Evolutionary conservation across 192 early-diverging fungal species (phyloP).

Genomic region (Entomortierella lignicola): DNA sequence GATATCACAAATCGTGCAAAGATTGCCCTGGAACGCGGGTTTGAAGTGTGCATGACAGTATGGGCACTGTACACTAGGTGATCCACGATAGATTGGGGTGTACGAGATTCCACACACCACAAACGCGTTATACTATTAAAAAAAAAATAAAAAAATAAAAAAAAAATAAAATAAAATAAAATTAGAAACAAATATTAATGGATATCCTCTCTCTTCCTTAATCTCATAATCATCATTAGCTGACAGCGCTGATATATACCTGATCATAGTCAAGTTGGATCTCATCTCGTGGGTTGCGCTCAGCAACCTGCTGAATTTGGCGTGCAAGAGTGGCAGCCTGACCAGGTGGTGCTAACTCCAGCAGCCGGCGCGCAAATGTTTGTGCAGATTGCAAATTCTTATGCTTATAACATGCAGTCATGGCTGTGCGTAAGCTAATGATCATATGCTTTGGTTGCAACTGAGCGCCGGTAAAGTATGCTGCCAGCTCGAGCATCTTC

Average conservation of each 20-base stretch:
- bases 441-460: slow-evolving; percentile 91
- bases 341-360: slow-evolving; percentile 88
- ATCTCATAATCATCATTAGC: too few relatives aligned
- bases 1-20: slow-evolving; percentile 93
- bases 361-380: slow-evolving; percentile 87
- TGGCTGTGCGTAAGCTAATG: slow-evolving; percentile 86
- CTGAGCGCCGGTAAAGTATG: slow-evolving; percentile 95
- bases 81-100: slow-evolving; percentile 92
- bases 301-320: slow-evolving; percentile 79
- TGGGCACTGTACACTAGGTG: slow-evolving; percentile 81
- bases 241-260: background rate
- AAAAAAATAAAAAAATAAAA: background rate
- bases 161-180: too few relatives aligned
- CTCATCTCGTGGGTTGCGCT: slow-evolving; percentile 84
- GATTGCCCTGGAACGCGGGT: slow-evolving; percentile 79
- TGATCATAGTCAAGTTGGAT: slow-evolving; percentile 92
- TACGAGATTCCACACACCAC: slow-evolving; percentile 86
- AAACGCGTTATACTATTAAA: slow-evolving; percentile 85
- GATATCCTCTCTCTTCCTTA: too few relatives aligned
- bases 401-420: slow-evolving; percentile 83
- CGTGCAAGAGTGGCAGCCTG: slow-evolving; percentile 84
- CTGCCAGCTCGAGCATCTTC: slow-evolving; percentile 88
- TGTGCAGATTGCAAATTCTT: slow-evolving; percentile 87
- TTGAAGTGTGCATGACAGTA: slow-evolving; percentile 91
- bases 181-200: too few relatives aligned